phyloP scores from a whole-genome alignment of 1,284 basidiomycete genomes.

The Acaromyces ingoldii region DNA sequence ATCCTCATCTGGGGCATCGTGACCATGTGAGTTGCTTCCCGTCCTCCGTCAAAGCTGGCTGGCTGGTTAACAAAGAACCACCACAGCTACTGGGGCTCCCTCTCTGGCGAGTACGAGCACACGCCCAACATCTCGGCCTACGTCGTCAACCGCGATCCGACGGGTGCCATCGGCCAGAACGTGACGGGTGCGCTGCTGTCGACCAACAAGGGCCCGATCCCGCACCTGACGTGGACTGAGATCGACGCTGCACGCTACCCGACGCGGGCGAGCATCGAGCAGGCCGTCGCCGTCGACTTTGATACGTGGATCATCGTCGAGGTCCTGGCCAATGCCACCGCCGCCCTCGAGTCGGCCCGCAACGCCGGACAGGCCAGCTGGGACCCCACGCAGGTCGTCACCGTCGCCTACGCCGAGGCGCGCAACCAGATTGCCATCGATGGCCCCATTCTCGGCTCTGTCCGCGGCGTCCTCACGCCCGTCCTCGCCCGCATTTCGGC shows the following conservation, averaged over 20 bases:
- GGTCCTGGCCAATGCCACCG: conserved; percentile 28
- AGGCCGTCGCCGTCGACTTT: conserved; percentile 26
- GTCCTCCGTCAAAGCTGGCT: neutral
- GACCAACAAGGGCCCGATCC: conserved; percentile 23
- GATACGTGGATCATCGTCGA: conserved; percentile 25
- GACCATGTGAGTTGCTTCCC: conserved; percentile 14
- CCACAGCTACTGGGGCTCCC: conserved; percentile 45
- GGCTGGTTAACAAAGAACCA: neutral
- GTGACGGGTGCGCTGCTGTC: conserved; percentile 24
- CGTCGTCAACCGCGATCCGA: conserved; percentile 39
- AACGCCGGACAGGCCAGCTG: conserved; percentile 31
- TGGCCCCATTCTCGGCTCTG: conserved; percentile 10
- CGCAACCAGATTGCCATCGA: conserved; percentile 27
- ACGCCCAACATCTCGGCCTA: conserved; percentile 28
- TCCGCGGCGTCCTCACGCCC: neutral
- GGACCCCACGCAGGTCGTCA: conserved; percentile 27
- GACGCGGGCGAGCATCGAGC: conserved; percentile 14
- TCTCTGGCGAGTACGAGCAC: conserved; percentile 28
- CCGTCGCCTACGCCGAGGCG: conserved; percentile 27
- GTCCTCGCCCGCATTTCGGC: conserved; percentile 10
- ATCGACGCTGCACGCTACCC: conserved; percentile 23
- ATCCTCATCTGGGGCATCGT: conserved; percentile 27
- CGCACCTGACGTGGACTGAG: conserved; percentile 33
- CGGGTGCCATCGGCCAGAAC: conserved; percentile 25
- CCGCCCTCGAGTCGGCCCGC: conserved; percentile 24